Percentiles rank a stretch among this genome's conserved stretches.
Evolutionary conservation across 2,329 filamentous ascomycete species (phyloP).

Genomic region (Diaporthe citriasiana): DNA sequence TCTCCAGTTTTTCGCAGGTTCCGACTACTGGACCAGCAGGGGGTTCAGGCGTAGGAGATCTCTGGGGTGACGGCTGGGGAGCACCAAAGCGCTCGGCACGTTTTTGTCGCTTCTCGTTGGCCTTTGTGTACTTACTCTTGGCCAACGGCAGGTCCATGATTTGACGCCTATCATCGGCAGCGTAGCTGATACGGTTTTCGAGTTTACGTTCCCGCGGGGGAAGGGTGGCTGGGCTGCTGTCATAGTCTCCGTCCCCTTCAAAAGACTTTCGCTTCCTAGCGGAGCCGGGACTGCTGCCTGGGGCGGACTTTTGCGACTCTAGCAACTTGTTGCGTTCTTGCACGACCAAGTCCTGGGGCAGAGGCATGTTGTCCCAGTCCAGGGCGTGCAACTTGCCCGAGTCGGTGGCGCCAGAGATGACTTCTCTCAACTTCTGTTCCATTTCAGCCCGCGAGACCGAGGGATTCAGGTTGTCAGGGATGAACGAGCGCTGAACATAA

Average conservation of each 20-base stretch:
- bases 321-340: slow-evolving; percentile 68
- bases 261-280: slow-evolving; percentile 86
- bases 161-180: slow-evolving; percentile 61
- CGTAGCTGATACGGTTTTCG: slow-evolving; percentile 82
- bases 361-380: slow-evolving; percentile 86
- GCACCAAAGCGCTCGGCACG: slow-evolving; percentile 77
- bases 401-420: slow-evolving; percentile 87
- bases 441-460: slow-evolving; percentile 78
- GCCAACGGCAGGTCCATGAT: slow-evolving; percentile 58
- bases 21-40: slow-evolving; percentile 83
- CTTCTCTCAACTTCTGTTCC: slow-evolving; percentile 85
- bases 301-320: slow-evolving; percentile 40
- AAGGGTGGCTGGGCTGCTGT: slow-evolving; percentile 56
- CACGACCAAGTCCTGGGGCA: slow-evolving; percentile 87
- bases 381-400: slow-evolving; percentile 77
- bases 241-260: slow-evolving; percentile 70
- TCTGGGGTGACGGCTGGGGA: slow-evolving; percentile 68
- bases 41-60: slow-evolving; percentile 70
- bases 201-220: slow-evolving; percentile 81
- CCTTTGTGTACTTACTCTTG: slow-evolving; percentile 89
- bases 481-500: slow-evolving; percentile 93
- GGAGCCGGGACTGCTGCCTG: slow-evolving; percentile 41
- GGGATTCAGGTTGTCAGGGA: slow-evolving; percentile 76
- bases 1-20: slow-evolving; percentile 86
- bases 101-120: slow-evolving; percentile 88